Evolutionary conservation across 2,329 filamentous ascomycete genomes (phyloP), one percentile per base, ranked within the genome.

Genomic region (Xenoacremonium recifei): DNA sequence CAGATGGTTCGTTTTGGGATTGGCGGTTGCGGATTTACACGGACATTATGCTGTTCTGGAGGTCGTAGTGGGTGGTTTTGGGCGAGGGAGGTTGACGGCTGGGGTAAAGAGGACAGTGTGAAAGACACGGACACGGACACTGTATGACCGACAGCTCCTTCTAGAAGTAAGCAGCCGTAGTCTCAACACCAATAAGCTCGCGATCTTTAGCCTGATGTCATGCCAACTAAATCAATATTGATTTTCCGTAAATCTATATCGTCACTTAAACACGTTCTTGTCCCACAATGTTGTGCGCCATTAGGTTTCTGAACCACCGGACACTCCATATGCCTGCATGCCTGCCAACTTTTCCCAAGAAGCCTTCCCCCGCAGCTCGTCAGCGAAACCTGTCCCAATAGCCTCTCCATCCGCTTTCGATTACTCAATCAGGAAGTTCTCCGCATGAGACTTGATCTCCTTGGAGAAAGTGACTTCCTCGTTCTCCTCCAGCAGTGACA

Each of bases 381-480:
- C 40, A 43, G 32, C 36, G 32, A 27, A 25, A 37, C 39, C 36
- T 17, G 19, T 27, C 25, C 25, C 32, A 32, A 36, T 33, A 48
- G 45, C 43, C 44, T 35, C 49, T 48, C 49, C 41, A 55, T 46
- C 54, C 47, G 39, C 40, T 36, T 32, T 42, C 46, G 44, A 66
- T 67, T 82, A 92, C 68, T 88, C 85, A 60, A 95, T 84, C 48
- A 83, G 60, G 66, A 89, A 95, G 50, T 79, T 80, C 52, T 92
- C 89, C 5, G 88, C 85, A 41, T 82, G 72, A 16, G 82, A 89
- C 68, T 84, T 88, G 63, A 91, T 71, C 43, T 93, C 87, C 70
- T 89, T 92, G 35, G 86, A 87, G 69, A 90, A 95, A 16, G 82
- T 82, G 39, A 95, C 84, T 37, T 89, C 82, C 64, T 92, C 86